Conservation (phyloP, 2,329 filamentous ascomycete genomes). For the Diatrype stigma region DNA sequence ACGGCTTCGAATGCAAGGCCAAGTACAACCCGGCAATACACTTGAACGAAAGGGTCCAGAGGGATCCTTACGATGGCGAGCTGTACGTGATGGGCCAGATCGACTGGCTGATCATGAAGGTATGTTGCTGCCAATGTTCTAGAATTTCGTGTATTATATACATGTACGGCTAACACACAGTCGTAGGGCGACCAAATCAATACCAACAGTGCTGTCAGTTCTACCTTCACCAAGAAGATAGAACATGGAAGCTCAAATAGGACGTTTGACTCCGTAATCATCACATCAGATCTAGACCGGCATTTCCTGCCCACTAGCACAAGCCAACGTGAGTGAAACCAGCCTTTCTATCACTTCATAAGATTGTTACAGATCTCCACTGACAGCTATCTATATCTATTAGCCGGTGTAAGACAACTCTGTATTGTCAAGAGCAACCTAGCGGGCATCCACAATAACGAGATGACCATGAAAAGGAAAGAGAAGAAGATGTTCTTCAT, state of each 20-base stretch:
- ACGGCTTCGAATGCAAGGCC: slow-evolving; percentile 36
- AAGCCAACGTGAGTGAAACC: slow-evolving; percentile 29
- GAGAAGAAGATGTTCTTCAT: slow-evolving; percentile 26
- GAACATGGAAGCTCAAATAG: slow-evolving; percentile 28
- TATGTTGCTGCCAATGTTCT: slow-evolving; percentile 7
- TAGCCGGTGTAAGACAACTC: slow-evolving; percentile 30
- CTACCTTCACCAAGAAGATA: slow-evolving; percentile 32
- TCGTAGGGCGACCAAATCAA: slow-evolving; percentile 35
- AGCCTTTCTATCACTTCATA: too few species aligned
- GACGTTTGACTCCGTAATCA: slow-evolving; percentile 34
- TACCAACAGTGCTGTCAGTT: slow-evolving; percentile 29
- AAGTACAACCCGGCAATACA: slow-evolving; percentile 33
- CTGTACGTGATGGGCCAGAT: slow-evolving; percentile 38
- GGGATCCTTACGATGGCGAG: slow-evolving; percentile 31
- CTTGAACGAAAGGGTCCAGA: slow-evolving; percentile 29
- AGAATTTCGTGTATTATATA: slow-evolving; percentile 1
- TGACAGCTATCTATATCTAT: too few species aligned
- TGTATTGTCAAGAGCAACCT: slow-evolving; percentile 39
- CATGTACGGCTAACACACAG: background rate
- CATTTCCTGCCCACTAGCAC: slow-evolving; percentile 32
- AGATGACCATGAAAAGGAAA: slow-evolving; percentile 35
- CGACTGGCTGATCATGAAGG: slow-evolving; percentile 38
- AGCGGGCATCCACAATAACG: slow-evolving; percentile 32
- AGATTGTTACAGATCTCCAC: background rate
- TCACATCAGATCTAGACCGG: slow-evolving; percentile 35